These are phyloP conservation scores for Botrytis sinoallii DNA, from an alignment of 2,329 filamentous ascomycete genomes.

Conservation along the genomic window DNA sequence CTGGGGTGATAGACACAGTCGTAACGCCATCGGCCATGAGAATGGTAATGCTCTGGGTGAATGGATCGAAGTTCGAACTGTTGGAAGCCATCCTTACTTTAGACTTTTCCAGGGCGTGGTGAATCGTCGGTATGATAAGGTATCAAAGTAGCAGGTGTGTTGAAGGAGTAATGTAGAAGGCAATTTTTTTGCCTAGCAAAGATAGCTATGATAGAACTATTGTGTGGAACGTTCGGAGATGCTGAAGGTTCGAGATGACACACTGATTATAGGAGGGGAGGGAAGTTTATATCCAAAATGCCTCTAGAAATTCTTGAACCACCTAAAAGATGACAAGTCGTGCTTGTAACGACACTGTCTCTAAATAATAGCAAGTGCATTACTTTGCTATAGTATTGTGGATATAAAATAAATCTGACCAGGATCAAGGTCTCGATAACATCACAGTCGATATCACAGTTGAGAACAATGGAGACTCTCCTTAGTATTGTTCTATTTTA, in stretches of 20 bases:
- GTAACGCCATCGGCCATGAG: constrained; percentile 43
- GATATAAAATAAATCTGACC: not conserved
- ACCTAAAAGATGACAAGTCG: not conserved
- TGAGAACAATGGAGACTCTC: constrained; percentile 10
- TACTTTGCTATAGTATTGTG: constrained; percentile 2
- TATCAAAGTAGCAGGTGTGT: not conserved
- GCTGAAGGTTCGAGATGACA: not conserved
- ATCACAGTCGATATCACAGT: not conserved
- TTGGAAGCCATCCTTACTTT: constrained; percentile 4
- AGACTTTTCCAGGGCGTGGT: not conserved
- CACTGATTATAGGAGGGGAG: not conserved
- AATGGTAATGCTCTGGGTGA: constrained; percentile 50
- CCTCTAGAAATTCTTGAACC: not conserved
- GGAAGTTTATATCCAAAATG: not conserved
- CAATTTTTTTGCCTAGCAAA: not conserved
- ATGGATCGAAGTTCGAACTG: constrained; percentile 45
- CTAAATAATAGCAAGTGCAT: constrained; percentile 10
- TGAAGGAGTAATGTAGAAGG: not conserved
- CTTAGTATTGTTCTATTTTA: constrained; percentile 17
- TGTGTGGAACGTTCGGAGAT: not conserved
- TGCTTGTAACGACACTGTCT: constrained; percentile 3
- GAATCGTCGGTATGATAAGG: not conserved
- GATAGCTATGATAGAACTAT: not conserved
- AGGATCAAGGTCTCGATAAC: not conserved
- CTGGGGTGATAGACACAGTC: constrained; percentile 42